Conservation (phyloP, 306 rosid genomes). For the Prinsepia uniflora region DNA sequence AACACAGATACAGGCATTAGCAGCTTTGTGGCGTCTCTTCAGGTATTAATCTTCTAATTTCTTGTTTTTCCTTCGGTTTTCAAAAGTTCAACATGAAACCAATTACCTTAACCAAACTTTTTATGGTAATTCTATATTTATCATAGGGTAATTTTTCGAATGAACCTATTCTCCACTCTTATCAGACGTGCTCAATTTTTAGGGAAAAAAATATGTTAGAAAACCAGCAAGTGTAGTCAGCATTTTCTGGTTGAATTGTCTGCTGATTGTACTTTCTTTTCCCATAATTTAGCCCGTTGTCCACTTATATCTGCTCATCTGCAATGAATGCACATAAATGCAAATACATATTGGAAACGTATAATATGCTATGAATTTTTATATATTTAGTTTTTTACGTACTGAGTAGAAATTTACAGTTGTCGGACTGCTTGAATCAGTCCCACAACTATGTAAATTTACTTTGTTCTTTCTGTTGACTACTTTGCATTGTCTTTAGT, state of each 20-base stretch:
- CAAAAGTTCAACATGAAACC: not conserved
- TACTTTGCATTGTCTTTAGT: not conserved
- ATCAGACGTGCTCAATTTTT: not conserved
- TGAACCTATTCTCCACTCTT: not conserved
- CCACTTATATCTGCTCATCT: not conserved
- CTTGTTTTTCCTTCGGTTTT: conserved; percentile 16
- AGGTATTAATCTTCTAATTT: conserved; percentile 43
- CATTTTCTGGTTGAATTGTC: not conserved
- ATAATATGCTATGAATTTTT: not conserved
- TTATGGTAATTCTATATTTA: not conserved
- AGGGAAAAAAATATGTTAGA: too few species aligned
- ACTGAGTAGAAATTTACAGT: not conserved
- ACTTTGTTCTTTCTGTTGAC: not conserved
- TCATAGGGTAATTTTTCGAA: not conserved
- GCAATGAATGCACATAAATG: too few species aligned
- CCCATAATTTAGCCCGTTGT: not conserved
- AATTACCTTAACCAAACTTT: not conserved
- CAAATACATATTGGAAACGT: too few species aligned
- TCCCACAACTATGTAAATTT: not conserved
- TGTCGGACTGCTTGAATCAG: not conserved
- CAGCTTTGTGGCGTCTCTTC: conserved; percentile 95
- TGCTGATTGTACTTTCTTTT: not conserved
- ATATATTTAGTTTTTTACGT: too few species aligned
- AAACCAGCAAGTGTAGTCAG: not conserved
- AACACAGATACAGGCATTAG: conserved; percentile 77